These are phyloP conservation scores for Elongisporangium senticosum DNA, from an alignment of 352 stramenopile genomes.

Conservation along the genomic window DNA sequence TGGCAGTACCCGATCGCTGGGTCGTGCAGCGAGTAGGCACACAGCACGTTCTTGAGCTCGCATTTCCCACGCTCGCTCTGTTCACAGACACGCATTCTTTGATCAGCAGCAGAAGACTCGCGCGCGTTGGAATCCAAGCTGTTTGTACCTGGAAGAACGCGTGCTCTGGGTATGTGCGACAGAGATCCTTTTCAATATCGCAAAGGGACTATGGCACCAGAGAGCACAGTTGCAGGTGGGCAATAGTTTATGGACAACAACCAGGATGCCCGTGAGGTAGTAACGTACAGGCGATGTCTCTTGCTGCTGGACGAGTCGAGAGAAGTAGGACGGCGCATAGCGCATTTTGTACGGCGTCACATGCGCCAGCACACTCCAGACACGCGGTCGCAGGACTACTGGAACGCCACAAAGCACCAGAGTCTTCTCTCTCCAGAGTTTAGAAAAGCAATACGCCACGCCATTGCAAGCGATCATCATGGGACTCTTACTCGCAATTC, in stretches of 20 bases:
- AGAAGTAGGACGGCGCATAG: conserved; percentile 28
- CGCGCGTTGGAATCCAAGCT: too few species aligned
- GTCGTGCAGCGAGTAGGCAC: conserved; percentile 56
- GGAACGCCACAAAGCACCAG: conserved; percentile 41
- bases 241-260: too few species aligned
- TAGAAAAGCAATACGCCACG: background rate
- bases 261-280: conserved; percentile 6
- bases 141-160: conserved; percentile 37
- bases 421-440: conserved; percentile 11
- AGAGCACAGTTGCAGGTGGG: background rate
- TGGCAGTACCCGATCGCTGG: conserved; percentile 57
- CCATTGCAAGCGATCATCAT: background rate
- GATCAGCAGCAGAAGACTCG: too few species aligned
- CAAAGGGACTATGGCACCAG: conserved; percentile 16
- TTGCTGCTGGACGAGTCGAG: conserved; percentile 11
- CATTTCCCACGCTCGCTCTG: conserved; percentile 31
- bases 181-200: conserved; percentile 65
- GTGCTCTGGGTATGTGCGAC: conserved; percentile 59
- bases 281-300: conserved; percentile 16
- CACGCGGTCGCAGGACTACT: conserved; percentile 22
- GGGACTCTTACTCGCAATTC: conserved; percentile 1
- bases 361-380: conserved; percentile 35
- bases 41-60: conserved; percentile 50
- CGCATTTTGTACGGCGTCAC: conserved; percentile 23
- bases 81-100: background rate